phyloP scores from a whole-genome alignment of 768 basidiomycete species.

The Ramaria sp. region DNA sequence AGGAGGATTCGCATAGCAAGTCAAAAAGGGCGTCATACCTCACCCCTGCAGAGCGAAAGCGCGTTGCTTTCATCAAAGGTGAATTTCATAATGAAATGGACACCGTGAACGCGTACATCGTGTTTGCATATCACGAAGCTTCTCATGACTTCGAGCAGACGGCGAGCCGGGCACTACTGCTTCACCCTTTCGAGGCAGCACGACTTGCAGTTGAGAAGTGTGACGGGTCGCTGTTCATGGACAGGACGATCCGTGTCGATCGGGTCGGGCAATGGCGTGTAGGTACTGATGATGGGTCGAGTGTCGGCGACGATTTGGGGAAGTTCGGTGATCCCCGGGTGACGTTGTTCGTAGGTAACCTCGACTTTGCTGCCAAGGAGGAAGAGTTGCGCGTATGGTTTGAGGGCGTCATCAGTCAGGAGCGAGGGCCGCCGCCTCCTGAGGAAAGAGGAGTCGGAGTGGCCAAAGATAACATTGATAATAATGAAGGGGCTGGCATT shows the following conservation, averaged over 20 bases:
- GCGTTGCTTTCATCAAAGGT: conserved; percentile 86
- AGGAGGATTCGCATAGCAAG: conserved; percentile 23
- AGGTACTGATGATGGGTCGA: conserved; percentile 8
- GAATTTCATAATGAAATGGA: conserved; percentile 76
- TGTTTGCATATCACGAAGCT: conserved; percentile 66
- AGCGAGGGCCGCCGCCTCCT: conserved; percentile 46
- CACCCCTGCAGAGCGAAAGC: conserved; percentile 80
- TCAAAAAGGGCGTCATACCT: conserved; percentile 47
- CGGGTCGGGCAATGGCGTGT: conserved; percentile 31
- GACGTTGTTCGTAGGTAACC: conserved; percentile 83
- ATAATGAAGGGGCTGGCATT: conserved; percentile 2
- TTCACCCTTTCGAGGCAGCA: conserved; percentile 69
- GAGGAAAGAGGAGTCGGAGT: conserved; percentile 18
- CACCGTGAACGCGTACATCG: conserved; percentile 79
- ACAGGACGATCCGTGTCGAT: conserved; percentile 73
- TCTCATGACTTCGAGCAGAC: conserved; percentile 29
- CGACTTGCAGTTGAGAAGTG: conserved; percentile 42
- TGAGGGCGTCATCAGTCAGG: conserved; percentile 61
- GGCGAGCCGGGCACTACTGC: conserved; percentile 38
- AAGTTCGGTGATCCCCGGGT: conserved; percentile 59
- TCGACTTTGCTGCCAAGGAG: conserved; percentile 88
- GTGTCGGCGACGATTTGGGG: conserved; percentile 15
- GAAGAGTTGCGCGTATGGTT: conserved; percentile 84
- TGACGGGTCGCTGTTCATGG: conserved; percentile 68
- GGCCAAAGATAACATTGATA: conserved; percentile 15